These are phyloP conservation scores for Phytopythium boreale DNA, from an alignment of 352 stramenopile genomes.

Conservation along the genomic window DNA sequence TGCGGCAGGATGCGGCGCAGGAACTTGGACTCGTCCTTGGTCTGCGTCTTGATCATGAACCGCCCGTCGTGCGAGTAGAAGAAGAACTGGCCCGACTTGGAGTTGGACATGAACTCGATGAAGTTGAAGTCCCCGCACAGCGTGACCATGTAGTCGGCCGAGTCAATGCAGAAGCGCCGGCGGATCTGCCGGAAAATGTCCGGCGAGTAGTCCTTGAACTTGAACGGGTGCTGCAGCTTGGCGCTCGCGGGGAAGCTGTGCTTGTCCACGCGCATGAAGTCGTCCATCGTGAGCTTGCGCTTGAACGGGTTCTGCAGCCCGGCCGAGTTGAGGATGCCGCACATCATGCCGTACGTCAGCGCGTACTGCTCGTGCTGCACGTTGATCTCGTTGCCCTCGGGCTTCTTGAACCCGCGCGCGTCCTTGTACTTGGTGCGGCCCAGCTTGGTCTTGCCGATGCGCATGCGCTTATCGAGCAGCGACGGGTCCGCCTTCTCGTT, in stretches of 20 bases:
- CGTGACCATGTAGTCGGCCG: slow-evolving; percentile 90
- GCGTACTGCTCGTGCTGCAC: slow-evolving; percentile 95
- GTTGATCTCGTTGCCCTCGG: slow-evolving; percentile 73
- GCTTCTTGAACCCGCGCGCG: slow-evolving; percentile 60
- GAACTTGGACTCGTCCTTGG: slow-evolving; percentile 98
- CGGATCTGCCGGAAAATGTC: slow-evolving; percentile 85
- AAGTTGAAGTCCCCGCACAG: slow-evolving; percentile 95
- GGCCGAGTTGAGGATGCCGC: slow-evolving; percentile 95
- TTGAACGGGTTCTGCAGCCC: slow-evolving; percentile 79
- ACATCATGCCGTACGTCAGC: slow-evolving; percentile 98
- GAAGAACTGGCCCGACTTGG: slow-evolving; percentile 99
- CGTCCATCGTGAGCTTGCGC: slow-evolving; percentile 84
- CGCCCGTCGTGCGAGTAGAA: slow-evolving; percentile 97
- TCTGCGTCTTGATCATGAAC: slow-evolving; percentile 99
- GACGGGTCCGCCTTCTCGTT: slow-evolving; percentile 45
- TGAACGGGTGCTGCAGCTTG: slow-evolving; percentile 81
- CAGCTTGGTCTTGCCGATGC: slow-evolving; percentile 51
- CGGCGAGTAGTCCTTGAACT: slow-evolving; percentile 93
- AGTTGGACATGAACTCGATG: slow-evolving; percentile 98
- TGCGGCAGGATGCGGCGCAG: slow-evolving; percentile 95
- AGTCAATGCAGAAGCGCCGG: slow-evolving; percentile 69
- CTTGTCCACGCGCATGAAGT: slow-evolving; percentile 89
- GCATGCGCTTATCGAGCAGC: slow-evolving; percentile 52
- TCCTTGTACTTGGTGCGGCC: slow-evolving; percentile 49
- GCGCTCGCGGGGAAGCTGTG: slow-evolving; percentile 67